Base-by-base conservation (phyloP, 371 early-diverging fungal species). In the Mucor sp. region DNA sequence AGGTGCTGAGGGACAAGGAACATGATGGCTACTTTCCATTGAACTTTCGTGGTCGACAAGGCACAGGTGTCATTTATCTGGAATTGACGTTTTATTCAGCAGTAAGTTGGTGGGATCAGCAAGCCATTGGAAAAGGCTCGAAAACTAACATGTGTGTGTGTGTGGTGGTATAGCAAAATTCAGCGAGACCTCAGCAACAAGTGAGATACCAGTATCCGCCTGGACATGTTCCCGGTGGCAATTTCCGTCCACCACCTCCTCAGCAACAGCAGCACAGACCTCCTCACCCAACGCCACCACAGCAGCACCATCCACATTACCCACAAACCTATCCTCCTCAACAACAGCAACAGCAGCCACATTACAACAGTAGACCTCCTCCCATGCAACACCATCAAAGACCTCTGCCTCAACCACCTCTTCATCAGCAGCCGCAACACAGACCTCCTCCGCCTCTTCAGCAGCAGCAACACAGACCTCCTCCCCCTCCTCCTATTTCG, bases 81-180 rank as follows among this genome's bases (percentile, higher is more conserved):
- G 80, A 80, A 48, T 64, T 80, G 67, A 80, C 80, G 7, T 77
- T 80, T 64, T 77, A 75, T 64, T 55, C 69, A 19, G 64, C 70
- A 25, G 79, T 79, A 74, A 69, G 70, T 66, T 3, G n/a, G n/a
- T n/a, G n/a, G n/a, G n/a, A n/a, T n/a, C n/a, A n/a, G n/a, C n/a
- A n/a, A n/a, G n/a, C n/a, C n/a, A n/a, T n/a, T n/a, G n/a, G 19
- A n/a, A 14, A n/a, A 58, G 5, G 11, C 37, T 37, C 14, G 14
- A 11, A 37, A 39, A 25, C 3, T 21, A 3, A n/a, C 27, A 6
- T 39, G 35, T 53, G 4, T 58, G 12, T 30, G n/a, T n/a, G n/a
- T n/a, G n/a, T n/a, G n/a, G n/a, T n/a, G n/a, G n/a, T 30, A 30
- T 65, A 70, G 70, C 65, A 66, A 48, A 53, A 70, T 32, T 32